Conservation (phyloP, 192 early-diverging fungal genomes). For the Coemansia sp. region DNA sequence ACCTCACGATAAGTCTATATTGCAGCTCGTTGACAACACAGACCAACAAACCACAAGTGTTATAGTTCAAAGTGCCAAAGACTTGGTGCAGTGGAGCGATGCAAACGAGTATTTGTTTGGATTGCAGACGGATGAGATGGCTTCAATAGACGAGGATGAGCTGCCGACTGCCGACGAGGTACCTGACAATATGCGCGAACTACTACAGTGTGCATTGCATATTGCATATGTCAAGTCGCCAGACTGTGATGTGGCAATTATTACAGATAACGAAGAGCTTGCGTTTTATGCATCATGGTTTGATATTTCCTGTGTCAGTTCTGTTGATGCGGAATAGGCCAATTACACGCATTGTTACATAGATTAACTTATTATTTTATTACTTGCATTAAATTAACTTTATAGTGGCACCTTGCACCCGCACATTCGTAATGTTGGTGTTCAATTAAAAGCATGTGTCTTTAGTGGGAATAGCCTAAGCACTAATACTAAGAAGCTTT, state of each 20-base stretch:
- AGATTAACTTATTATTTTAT: constrained; percentile 1
- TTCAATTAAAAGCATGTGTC: no score
- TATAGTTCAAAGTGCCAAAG: background rate
- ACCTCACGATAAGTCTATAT: background rate
- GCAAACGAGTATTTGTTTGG: constrained; percentile 16
- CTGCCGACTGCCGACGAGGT: constrained; percentile 33
- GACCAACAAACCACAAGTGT: background rate
- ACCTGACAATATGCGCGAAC: constrained; percentile 19
- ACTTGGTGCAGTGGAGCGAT: constrained; percentile 13
- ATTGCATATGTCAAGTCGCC: constrained; percentile 10
- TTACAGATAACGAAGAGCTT: constrained; percentile 34
- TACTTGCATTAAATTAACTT: no score
- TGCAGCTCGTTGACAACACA: constrained; percentile 1
- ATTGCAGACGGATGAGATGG: background rate
- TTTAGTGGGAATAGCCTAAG: no score
- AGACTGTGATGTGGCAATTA: constrained; percentile 7
- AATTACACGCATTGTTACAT: background rate
- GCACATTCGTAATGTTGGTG: no score
- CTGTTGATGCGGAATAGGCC: no score
- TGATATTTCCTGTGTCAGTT: constrained; percentile 5
- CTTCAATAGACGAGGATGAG: constrained; percentile 19
- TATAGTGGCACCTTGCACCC: no score
- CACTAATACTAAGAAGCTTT: no score
- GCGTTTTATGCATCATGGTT: constrained; percentile 47
- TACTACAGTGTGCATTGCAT: constrained; percentile 24